phyloP scores from a whole-genome alignment of 345 rosid genomes.

The Dovyalis caffra region DNA sequence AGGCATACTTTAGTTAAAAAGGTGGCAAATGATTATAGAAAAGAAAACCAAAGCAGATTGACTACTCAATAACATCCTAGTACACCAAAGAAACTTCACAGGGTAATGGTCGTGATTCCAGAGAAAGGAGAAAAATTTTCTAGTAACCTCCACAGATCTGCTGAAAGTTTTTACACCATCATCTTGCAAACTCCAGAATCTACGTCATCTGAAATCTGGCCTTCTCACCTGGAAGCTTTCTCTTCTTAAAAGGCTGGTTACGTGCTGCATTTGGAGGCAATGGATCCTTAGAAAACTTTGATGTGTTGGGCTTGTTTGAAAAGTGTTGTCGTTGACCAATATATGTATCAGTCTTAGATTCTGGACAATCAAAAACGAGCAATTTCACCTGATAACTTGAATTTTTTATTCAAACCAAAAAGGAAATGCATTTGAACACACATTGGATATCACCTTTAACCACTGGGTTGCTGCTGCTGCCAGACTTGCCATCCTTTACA shows the following conservation, averaged over 20 bases:
- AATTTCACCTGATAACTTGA: conserved; percentile 12
- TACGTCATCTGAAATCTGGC: conserved; percentile 3
- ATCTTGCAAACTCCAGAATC: conserved; percentile 16
- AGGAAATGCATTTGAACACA: neutral
- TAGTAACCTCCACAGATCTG: conserved; percentile 29
- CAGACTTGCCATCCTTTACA: conserved; percentile 12
- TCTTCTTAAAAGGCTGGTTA: conserved; percentile 32
- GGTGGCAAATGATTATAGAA: neutral
- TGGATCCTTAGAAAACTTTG: conserved; percentile 11
- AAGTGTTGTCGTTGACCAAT: conserved; percentile 20
- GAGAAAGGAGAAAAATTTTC: neutral
- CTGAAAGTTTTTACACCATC: conserved; percentile 15
- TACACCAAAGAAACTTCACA: neutral
- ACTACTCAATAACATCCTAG: neutral
- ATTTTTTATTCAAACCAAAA: neutral
- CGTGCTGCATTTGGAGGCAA: conserved; percentile 19
- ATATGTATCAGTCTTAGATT: neutral
- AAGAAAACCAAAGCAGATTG: neutral
- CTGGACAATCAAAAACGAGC: conserved; percentile 20
- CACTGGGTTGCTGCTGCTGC: conserved; percentile 16
- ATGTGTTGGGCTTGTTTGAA: conserved; percentile 11
- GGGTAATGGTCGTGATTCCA: neutral
- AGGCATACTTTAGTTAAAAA: neutral
- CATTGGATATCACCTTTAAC: conserved; percentile 19
- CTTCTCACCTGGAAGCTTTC: conserved; percentile 31